Percentiles rank a stretch among this genome's conserved stretches.
Evolutionary conservation across 495 filamentous ascomycete species (phyloP).

Genomic region (Darksidea phi): DNA sequence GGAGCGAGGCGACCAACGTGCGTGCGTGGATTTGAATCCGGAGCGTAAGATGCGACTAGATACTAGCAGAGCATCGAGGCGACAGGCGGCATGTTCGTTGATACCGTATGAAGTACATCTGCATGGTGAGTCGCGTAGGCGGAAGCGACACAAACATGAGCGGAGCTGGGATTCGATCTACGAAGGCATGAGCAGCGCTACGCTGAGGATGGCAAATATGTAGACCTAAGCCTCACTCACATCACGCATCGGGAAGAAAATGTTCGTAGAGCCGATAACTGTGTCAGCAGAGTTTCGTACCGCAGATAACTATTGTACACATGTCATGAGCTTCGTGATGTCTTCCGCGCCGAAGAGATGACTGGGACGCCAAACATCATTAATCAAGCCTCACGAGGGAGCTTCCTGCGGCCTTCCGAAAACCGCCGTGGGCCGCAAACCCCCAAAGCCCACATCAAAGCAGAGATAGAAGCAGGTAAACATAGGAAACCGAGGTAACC

Average conservation of each 20-base stretch:
- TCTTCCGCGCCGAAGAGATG: conserved; percentile 1
- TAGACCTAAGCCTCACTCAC: neutral
- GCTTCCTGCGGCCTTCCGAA: conserved; percentile 1
- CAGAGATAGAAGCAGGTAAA: conserved; percentile 17
- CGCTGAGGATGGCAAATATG: neutral
- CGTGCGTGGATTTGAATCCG: too few relatives aligned
- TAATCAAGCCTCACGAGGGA: neutral
- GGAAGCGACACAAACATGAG: neutral
- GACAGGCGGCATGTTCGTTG: too few relatives aligned
- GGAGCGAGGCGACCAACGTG: too few relatives aligned
- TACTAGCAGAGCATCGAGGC: too few relatives aligned
- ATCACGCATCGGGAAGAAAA: too few relatives aligned
- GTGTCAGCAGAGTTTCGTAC: conserved; percentile 17
- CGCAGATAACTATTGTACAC: conserved; percentile 27
- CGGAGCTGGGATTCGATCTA: conserved; percentile 1
- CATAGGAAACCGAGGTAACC: conserved; percentile 25
- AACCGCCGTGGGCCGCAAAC: conserved; percentile 10
- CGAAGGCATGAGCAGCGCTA: conserved; percentile 9
- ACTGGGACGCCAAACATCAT: conserved; percentile 20
- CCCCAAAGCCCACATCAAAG: conserved; percentile 4
- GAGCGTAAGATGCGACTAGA: too few relatives aligned
- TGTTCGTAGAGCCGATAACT: neutral
- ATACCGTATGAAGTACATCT: too few relatives aligned
- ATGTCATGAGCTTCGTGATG: conserved; percentile 27
- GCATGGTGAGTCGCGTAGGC: too few relatives aligned